Percentiles rank a stretch among this genome's conserved stretches.
These are phyloP conservation scores for Trichoderma atrobrunneum DNA, from an alignment of 2,329 filamentous ascomycete species.

Conservation along the genomic window DNA sequence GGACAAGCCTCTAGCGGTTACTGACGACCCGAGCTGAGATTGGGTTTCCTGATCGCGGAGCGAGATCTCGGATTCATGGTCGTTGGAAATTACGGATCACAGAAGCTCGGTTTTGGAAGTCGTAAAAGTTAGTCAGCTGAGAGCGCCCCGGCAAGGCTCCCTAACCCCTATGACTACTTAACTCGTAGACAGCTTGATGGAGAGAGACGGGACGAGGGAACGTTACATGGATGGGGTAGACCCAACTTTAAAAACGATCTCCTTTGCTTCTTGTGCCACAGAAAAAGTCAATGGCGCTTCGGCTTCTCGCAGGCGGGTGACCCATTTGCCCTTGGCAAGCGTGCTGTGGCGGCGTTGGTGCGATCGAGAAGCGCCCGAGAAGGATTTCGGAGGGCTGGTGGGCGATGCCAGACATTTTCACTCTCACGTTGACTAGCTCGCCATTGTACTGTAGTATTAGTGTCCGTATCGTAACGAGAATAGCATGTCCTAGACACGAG, in stretches of 20 bases:
- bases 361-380: conserved; percentile 9
- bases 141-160: neutral
- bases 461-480: neutral
- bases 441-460: neutral
- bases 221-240: conserved; percentile 18
- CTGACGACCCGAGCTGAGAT: conserved; percentile 1
- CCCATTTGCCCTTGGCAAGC: conserved; percentile 8
- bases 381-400: neutral
- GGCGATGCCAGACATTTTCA: neutral
- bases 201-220: conserved; percentile 14
- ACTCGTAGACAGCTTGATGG: neutral
- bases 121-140: conserved; percentile 7
- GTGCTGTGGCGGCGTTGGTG: neutral
- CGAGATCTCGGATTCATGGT: neutral
- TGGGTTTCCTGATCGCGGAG: neutral
- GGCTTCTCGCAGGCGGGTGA: conserved; percentile 18
- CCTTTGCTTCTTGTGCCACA: neutral
- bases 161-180: neutral
- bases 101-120: neutral
- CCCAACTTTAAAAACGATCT: conserved; percentile 1
- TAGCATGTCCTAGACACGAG: neutral
- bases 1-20: neutral
- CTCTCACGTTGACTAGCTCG: neutral
- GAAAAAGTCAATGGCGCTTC: neutral
- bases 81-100: neutral